Evolutionary conservation across 2,329 filamentous ascomycete species (phyloP).

Genomic region (Myriosclerotinia duriaeana): DNA sequence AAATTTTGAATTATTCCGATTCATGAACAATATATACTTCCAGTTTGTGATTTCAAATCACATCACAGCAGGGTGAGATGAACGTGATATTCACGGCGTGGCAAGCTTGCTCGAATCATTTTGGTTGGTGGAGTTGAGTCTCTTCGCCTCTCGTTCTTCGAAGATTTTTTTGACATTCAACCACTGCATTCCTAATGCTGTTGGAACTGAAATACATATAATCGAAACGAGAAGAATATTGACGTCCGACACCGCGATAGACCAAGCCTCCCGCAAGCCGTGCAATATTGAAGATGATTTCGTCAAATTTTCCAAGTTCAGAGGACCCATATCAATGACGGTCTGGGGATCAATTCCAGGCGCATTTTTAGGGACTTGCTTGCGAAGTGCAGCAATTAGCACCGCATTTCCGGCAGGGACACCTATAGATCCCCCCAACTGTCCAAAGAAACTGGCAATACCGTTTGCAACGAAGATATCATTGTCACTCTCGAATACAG

Average conservation of each 20-base stretch:
- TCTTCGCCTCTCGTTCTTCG: background rate
- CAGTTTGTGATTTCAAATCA: too few species aligned
- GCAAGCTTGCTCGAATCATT: too few species aligned
- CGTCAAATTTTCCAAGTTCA: too few species aligned
- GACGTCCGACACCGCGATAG: background rate
- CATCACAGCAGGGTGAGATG: too few species aligned
- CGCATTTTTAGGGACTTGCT: background rate
- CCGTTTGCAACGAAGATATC: conserved; percentile 11
- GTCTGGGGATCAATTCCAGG: background rate
- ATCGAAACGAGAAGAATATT: background rate
- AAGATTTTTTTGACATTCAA: background rate
- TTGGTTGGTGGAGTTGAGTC: too few species aligned
- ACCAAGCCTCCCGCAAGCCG: background rate
- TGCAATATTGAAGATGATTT: too few species aligned
- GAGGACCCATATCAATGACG: too few species aligned
- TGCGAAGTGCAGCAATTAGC: background rate
- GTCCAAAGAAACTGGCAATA: background rate
- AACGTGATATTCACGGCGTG: too few species aligned
- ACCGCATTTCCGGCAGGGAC: background rate
- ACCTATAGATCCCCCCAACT: background rate
- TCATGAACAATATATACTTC: too few species aligned
- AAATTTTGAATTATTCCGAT: too few species aligned
- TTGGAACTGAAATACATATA: background rate
- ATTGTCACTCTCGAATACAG: conserved; percentile 8
- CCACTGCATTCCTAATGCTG: background rate